Percentiles rank a stretch among this genome's conserved stretches.
Evolutionary conservation across 2,329 filamentous ascomycete genomes (phyloP).

Genomic region (Diaporthe sp.): DNA sequence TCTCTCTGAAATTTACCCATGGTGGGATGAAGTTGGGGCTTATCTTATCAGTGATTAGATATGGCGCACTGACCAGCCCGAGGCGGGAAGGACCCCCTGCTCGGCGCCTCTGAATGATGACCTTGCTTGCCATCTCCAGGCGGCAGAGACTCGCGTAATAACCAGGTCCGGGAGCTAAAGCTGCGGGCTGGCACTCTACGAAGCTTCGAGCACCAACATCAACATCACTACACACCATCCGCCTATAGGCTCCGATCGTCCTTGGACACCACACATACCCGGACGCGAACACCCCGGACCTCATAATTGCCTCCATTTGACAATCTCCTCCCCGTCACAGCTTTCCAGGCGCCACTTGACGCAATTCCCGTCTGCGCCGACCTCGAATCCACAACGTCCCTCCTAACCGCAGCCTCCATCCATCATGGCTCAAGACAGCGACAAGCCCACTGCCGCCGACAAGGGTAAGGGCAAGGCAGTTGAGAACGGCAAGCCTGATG

Average conservation of each 20-base stretch:
- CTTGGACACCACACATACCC: slow-evolving; percentile 27
- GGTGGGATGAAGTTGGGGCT: slow-evolving; percentile 30
- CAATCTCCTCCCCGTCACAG: slow-evolving; percentile 15
- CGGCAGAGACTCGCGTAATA: slow-evolving; percentile 54
- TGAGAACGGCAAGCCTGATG: slow-evolving; percentile 70
- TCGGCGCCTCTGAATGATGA: slow-evolving; percentile 23
- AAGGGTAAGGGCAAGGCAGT: slow-evolving; percentile 97
- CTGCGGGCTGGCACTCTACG: slow-evolving; percentile 37
- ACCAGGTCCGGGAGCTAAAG: slow-evolving; percentile 38
- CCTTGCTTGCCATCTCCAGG: slow-evolving; percentile 44
- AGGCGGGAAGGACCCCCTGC: slow-evolving; percentile 20
- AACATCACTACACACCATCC: slow-evolving; percentile 30
- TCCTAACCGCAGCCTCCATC: slow-evolving; percentile 24
- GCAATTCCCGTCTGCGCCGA: slow-evolving; percentile 39
- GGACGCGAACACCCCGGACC: slow-evolving; percentile 2
- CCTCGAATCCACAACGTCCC: slow-evolving; percentile 5
- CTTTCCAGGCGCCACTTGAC: slow-evolving; percentile 45
- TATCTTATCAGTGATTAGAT: slow-evolving; percentile 40
- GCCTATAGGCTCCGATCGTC: slow-evolving; percentile 18
- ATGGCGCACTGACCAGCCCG: slow-evolving; percentile 24
- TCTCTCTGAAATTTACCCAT: slow-evolving; percentile 36
- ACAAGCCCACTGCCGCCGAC: slow-evolving; percentile 85
- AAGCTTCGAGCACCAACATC: slow-evolving; percentile 42
- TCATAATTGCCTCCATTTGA: not conserved
- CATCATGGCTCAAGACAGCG: slow-evolving; percentile 91